phyloP scores from a whole-genome alignment of 2,329 filamentous ascomycete species.

The Ramularia endophylla region DNA sequence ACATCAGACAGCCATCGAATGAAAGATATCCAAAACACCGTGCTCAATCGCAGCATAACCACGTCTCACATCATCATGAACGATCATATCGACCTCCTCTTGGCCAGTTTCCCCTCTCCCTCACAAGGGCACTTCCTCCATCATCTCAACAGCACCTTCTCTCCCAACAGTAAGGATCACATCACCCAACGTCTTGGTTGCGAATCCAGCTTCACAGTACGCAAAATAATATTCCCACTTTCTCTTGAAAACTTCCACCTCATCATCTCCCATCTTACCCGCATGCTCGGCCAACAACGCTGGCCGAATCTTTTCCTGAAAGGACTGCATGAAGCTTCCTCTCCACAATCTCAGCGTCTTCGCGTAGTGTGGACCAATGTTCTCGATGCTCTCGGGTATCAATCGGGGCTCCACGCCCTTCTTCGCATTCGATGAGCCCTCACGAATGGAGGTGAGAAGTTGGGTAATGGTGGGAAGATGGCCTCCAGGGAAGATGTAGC shows the following conservation, averaged over 20 bases:
- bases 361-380: conserved; percentile 68
- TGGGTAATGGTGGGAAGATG: conserved; percentile 64
- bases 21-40: no score
- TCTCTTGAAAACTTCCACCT: conserved; percentile 60
- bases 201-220: conserved; percentile 69
- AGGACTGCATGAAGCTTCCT: conserved; percentile 59
- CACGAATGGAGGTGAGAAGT: conserved; percentile 56
- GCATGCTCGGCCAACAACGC: conserved; percentile 53
- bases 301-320: conserved; percentile 54
- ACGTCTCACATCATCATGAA: no score
- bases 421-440: conserved; percentile 51
- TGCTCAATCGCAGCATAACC: no score
- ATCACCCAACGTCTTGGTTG: conserved; percentile 65
- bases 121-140: conserved; percentile 63
- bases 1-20: no score
- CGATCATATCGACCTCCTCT: neutral
- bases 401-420: conserved; percentile 34
- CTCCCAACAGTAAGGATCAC: conserved; percentile 65
- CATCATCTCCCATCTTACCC: conserved; percentile 51
- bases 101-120: neutral
- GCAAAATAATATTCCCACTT: conserved; percentile 77
- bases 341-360: conserved; percentile 64
- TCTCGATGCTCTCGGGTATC: conserved; percentile 62
- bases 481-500: conserved; percentile 75
- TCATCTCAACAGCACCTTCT: conserved; percentile 60